Conservation (phyloP, 2,329 filamentous ascomycete genomes). For the Microsporum ferrugineum region DNA sequence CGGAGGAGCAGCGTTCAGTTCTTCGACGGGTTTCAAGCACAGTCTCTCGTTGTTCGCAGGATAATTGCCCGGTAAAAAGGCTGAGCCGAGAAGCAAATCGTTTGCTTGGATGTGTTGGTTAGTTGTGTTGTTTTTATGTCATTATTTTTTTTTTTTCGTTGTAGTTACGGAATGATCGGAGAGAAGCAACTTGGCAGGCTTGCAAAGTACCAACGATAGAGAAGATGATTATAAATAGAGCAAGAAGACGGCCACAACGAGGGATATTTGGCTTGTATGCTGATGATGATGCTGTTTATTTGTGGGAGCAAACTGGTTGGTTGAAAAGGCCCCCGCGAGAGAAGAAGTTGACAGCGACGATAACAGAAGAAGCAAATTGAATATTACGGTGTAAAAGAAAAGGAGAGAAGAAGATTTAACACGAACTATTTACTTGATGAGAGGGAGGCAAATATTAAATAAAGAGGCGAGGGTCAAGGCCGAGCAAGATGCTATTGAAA, state of each 20-base stretch:
- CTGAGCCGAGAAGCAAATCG: too few species aligned
- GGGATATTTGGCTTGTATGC: not conserved
- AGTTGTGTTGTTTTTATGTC: not conserved
- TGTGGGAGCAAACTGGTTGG: not conserved
- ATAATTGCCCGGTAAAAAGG: not conserved
- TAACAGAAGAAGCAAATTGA: not conserved
- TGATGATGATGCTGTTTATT: not conserved
- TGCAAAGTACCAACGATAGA: too few species aligned
- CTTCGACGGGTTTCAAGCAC: not conserved
- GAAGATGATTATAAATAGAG: too few species aligned
- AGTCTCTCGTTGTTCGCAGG: not conserved
- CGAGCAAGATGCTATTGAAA: too few species aligned
- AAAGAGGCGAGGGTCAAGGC: too few species aligned
- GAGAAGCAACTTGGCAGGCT: too few species aligned
- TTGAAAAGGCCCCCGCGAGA: too few species aligned
- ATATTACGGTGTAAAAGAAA: not conserved
- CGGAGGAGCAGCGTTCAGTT: not conserved
- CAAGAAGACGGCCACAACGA: not conserved
- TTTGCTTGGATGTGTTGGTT: too few species aligned
- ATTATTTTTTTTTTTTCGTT: not conserved
- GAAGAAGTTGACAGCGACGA: not conserved
- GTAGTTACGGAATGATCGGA: too few species aligned
- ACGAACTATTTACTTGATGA: not conserved
- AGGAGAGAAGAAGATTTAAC: not conserved
- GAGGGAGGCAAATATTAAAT: too few species aligned